Evolutionary conservation across 2,329 filamentous ascomycete species (phyloP).

Genomic region (Stachybotrys elegans): DNA sequence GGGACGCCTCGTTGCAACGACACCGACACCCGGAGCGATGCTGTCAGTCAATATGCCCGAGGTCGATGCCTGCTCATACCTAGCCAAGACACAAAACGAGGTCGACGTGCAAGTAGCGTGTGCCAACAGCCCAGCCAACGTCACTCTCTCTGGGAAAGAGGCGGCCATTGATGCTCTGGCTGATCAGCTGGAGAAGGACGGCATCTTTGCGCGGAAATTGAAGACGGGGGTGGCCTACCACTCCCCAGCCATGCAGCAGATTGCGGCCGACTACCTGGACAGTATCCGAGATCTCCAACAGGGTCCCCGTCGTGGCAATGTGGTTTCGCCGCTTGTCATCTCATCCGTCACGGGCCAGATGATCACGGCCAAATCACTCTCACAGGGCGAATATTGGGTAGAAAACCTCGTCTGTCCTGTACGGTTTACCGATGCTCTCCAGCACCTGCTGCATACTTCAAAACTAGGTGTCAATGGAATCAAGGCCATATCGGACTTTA

Average conservation of each 20-base stretch:
- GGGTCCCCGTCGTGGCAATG: constrained; percentile 7
- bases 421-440: constrained; percentile 27
- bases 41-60: constrained; percentile 14
- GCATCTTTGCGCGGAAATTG: constrained; percentile 37
- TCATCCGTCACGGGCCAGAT: constrained; percentile 35
- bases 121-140: constrained; percentile 43
- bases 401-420: constrained; percentile 29
- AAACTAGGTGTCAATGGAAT: background rate
- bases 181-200: constrained; percentile 26
- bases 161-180: constrained; percentile 33
- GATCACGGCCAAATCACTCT: constrained; percentile 28
- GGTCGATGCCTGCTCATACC: background rate
- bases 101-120: constrained; percentile 27
- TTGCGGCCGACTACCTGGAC: constrained; percentile 37
- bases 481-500: constrained; percentile 3
- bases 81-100: background rate
- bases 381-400: constrained; percentile 31
- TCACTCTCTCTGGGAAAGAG: constrained; percentile 43
- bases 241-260: constrained; percentile 42
- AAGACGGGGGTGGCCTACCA: constrained; percentile 45
- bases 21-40: constrained; percentile 14
- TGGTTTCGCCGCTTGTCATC: constrained; percentile 12
- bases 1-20: constrained; percentile 28
- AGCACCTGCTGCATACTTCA: constrained; percentile 9
- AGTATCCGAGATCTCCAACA: constrained; percentile 12